These are phyloP conservation scores for Podaxis carcinomalis DNA, from an alignment of 768 basidiomycete genomes.

Conservation along the genomic window DNA sequence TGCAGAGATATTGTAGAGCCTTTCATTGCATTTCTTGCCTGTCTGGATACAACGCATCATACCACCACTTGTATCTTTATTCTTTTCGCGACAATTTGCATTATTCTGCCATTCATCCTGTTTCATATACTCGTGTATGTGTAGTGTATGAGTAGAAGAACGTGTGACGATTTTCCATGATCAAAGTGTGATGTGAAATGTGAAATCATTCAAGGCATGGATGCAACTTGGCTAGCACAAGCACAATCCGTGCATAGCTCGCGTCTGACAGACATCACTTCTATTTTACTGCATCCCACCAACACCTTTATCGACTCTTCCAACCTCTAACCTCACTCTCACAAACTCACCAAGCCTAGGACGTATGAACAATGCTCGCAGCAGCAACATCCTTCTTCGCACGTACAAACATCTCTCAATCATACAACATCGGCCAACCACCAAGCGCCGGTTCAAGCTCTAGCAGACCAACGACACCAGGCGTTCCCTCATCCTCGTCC, in stretches of 20 bases:
- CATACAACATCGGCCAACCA: conserved; percentile 59
- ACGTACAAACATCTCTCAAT: conserved; percentile 76
- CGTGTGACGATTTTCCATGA: neutral
- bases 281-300: neutral
- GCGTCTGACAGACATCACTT: neutral
- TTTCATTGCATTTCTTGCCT: neutral
- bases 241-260: neutral
- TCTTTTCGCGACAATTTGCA: neutral
- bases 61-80: conserved; percentile 6
- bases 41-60: neutral
- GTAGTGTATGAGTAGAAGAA: neutral
- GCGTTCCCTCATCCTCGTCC: conserved; percentile 18
- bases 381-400: conserved; percentile 82
- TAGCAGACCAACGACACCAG: conserved; percentile 49
- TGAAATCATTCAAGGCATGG: neutral
- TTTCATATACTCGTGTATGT: neutral
- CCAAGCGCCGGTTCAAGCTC: conserved; percentile 19
- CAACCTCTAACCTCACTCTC: neutral
- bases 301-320: neutral
- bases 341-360: neutral
- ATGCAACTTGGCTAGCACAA: too few relatives aligned
- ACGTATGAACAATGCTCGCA: conserved; percentile 54
- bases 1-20: neutral
- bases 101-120: neutral
- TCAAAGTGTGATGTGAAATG: neutral